phyloP scores from a whole-genome alignment of 257 asterid species.

The Rauvolfia tetraphylla region DNA sequence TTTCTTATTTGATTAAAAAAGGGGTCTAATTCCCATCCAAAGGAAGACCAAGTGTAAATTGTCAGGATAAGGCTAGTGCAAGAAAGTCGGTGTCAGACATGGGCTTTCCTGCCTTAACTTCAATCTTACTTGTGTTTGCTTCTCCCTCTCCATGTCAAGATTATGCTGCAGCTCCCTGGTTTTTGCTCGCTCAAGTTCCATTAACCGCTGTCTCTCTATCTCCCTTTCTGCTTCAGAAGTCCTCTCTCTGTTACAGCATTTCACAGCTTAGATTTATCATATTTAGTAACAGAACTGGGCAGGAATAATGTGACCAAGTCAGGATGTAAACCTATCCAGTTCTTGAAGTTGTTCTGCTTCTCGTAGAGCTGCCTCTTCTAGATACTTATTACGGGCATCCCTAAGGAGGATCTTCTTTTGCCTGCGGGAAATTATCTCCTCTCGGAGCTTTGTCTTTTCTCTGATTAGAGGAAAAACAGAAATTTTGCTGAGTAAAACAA shows the following conservation, averaged over 20 bases:
- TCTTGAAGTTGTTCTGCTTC: slow-evolving; percentile 88
- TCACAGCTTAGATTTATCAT: not conserved
- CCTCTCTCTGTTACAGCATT: slow-evolving; percentile 53
- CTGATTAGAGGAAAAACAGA: slow-evolving; percentile 36
- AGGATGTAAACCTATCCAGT: slow-evolving; percentile 62
- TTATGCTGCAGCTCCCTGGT: slow-evolving; percentile 85
- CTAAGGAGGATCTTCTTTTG: slow-evolving; percentile 72
- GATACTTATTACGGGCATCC: slow-evolving; percentile 63
- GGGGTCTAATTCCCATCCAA: not conserved
- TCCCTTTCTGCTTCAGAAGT: slow-evolving; percentile 81
- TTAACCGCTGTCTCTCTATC: slow-evolving; percentile 73
- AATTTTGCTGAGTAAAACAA: slow-evolving; percentile 13
- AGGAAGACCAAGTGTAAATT: not conserved
- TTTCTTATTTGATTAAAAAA: not conserved
- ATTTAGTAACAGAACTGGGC: not conserved
- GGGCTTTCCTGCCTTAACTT: slow-evolving; percentile 3
- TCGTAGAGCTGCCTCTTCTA: slow-evolving; percentile 84
- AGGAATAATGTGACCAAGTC: slow-evolving; percentile 8
- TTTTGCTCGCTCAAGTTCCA: slow-evolving; percentile 87
- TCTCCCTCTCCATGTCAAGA: slow-evolving; percentile 96
- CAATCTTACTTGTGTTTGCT: slow-evolving; percentile 77
- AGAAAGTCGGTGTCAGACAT: not conserved
- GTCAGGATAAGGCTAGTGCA: not conserved
- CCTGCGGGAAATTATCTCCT: slow-evolving; percentile 78
- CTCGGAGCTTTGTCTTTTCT: slow-evolving; percentile 73